Percentiles rank a stretch among this genome's conserved stretches.
These are phyloP conservation scores for Primulina eburnea DNA, from an alignment of 257 asterid species.

Conservation along the genomic window DNA sequence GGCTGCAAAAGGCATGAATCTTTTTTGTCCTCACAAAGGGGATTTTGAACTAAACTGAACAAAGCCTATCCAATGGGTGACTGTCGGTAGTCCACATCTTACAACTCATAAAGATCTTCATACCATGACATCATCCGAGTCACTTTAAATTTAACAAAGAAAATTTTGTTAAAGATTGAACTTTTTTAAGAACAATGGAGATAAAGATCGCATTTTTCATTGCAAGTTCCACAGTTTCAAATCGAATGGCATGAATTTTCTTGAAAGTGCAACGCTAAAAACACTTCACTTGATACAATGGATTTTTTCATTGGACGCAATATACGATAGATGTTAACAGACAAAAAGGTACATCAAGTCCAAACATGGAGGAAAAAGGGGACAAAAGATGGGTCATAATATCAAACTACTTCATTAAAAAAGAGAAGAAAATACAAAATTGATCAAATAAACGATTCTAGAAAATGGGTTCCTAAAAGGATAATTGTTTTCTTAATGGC, in stretches of 20 bases:
- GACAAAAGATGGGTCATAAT: neutral
- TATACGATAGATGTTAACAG: neutral
- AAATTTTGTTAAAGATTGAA: no score
- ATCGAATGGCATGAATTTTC: neutral
- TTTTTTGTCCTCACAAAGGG: conserved; percentile 24
- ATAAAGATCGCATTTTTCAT: neutral
- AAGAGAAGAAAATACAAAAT: conserved; percentile 4
- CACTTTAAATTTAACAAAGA: no score
- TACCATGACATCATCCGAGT: neutral
- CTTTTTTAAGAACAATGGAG: neutral
- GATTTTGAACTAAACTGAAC: conserved; percentile 23
- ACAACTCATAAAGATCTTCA: neutral
- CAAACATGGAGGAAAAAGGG: neutral
- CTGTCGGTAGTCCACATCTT: neutral
- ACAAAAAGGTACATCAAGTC: neutral
- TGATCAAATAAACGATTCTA: conserved; percentile 5
- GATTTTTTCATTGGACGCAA: neutral
- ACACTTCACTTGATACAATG: neutral
- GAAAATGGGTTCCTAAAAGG: neutral
- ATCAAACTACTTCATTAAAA: neutral
- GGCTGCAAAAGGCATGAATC: neutral
- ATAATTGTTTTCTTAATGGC: neutral
- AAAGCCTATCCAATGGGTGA: neutral
- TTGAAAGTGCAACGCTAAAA: neutral
- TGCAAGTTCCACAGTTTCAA: neutral